A percentile compares a stretch with the other conserved stretches of the same genome.
phyloP scores from a whole-genome alignment of 1,284 basidiomycete genomes.

The Irpex rosettiformis region DNA sequence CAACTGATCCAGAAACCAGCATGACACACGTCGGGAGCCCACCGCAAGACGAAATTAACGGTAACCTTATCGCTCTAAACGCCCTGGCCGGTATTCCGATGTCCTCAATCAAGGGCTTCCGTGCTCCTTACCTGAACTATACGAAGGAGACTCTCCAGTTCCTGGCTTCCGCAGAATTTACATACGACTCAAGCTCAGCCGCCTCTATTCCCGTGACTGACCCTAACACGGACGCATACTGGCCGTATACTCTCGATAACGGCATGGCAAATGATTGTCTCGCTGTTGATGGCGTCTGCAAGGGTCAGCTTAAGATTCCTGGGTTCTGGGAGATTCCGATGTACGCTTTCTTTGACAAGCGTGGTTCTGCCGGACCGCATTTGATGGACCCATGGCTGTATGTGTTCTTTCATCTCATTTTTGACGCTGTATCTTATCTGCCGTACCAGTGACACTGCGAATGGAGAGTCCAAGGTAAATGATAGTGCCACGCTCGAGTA shows the following conservation, averaged over 20 bases:
- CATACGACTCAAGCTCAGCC: slow-evolving; percentile 69
- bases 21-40: slow-evolving; percentile 81
- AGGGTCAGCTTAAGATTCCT: slow-evolving; percentile 69
- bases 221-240: slow-evolving; percentile 68
- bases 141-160: slow-evolving; percentile 57
- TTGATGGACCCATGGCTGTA: slow-evolving; percentile 85
- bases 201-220: slow-evolving; percentile 70
- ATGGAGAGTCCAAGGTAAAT: slow-evolving; percentile 46
- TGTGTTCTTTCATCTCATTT: slow-evolving; percentile 27
- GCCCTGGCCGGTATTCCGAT: slow-evolving; percentile 78
- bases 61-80: slow-evolving; percentile 79
- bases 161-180: slow-evolving; percentile 58
- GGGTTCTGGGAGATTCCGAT: slow-evolving; percentile 84
- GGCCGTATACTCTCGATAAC: slow-evolving; percentile 73
- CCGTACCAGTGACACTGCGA: slow-evolving; percentile 45
- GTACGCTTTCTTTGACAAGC: slow-evolving; percentile 71
- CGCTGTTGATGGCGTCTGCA: slow-evolving; percentile 52
- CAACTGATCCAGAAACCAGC: slow-evolving; percentile 30
- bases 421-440: background rate
- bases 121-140: slow-evolving; percentile 77
- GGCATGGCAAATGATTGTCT: slow-evolving; percentile 81
- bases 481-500: slow-evolving; percentile 65
- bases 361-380: slow-evolving; percentile 55
- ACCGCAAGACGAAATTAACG: slow-evolving; percentile 64
- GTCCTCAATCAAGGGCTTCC: slow-evolving; percentile 68